Percentiles rank a stretch among this genome's conserved stretches.
Conservation (phyloP, 2,329 filamentous ascomycete species). For the Alternaria arborescens region DNA sequence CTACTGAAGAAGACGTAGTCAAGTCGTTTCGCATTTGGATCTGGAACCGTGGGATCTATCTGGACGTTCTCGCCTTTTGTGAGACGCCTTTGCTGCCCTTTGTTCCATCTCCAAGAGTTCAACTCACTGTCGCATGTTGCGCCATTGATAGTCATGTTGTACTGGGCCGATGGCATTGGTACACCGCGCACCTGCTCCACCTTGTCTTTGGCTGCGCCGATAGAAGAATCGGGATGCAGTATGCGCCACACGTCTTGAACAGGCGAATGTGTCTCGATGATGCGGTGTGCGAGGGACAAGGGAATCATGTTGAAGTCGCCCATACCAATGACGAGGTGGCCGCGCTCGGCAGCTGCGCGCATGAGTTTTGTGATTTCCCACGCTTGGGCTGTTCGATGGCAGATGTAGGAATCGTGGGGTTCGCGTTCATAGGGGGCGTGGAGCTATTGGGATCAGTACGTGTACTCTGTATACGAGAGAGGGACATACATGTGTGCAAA, state of each 20-base stretch:
- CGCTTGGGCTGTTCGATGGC: conserved; percentile 88
- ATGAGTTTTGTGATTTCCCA: conserved; percentile 95
- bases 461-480: not conserved
- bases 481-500: conserved; percentile 79
- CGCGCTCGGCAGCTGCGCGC: conserved; percentile 78
- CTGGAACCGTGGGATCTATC: conserved; percentile 71
- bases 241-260: conserved; percentile 86
- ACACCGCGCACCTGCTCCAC: conserved; percentile 71
- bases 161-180: conserved; percentile 76
- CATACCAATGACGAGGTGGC: conserved; percentile 83
- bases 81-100: conserved; percentile 72
- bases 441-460: conserved; percentile 59
- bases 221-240: conserved; percentile 81
- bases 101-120: conserved; percentile 94
- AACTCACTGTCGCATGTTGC: conserved; percentile 84
- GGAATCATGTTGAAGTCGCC: conserved; percentile 99
- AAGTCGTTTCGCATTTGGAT: conserved; percentile 82
- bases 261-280: conserved; percentile 80
- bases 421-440: conserved; percentile 88
- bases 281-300: conserved; percentile 79
- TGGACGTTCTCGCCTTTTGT: conserved; percentile 69
- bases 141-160: conserved; percentile 82
- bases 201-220: conserved; percentile 75
- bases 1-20: conserved; percentile 87
- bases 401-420: conserved; percentile 83